Percentiles rank a stretch among this genome's conserved stretches.
Conservation (phyloP, 1,139 yeast genomes). For the Suhomyces coccinellae region DNA sequence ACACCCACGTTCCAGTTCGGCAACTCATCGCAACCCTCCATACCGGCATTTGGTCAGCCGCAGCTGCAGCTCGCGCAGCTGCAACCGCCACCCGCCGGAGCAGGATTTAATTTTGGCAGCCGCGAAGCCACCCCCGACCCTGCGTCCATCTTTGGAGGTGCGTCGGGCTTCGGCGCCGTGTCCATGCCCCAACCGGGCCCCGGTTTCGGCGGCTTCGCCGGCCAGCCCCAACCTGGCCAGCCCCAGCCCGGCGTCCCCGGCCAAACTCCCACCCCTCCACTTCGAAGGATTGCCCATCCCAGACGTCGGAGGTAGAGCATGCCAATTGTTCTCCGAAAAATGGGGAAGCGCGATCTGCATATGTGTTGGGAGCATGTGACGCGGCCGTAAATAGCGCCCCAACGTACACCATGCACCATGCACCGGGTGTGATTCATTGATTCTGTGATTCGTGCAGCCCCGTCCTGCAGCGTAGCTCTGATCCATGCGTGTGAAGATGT, state of each 20-base stretch:
- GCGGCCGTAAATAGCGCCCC: not conserved
- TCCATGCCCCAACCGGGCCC: conserved; percentile 12
- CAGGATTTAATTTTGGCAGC: conserved; percentile 16
- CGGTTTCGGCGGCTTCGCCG: conserved; percentile 7
- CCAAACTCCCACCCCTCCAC: conserved; percentile 13
- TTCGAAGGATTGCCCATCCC: conserved; percentile 21
- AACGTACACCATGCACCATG: not conserved
- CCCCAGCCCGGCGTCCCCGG: conserved; percentile 6
- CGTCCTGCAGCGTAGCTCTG: too few species aligned
- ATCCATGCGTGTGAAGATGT: too few species aligned
- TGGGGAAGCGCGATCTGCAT: not conserved
- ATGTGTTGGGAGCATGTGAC: not conserved
- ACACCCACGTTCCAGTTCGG: conserved; percentile 15
- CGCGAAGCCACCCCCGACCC: conserved; percentile 34
- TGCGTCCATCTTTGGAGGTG: conserved; percentile 23
- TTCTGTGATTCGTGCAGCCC: too few species aligned
- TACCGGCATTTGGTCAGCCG: conserved; percentile 14
- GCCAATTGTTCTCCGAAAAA: too few species aligned
- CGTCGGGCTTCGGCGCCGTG: not conserved
- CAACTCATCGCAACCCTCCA: conserved; percentile 13
- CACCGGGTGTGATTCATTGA: not conserved
- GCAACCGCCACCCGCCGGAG: not conserved
- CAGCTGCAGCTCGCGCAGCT: conserved; percentile 8
- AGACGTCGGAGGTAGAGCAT: conserved; percentile 18
- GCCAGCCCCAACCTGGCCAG: too few species aligned